A percentile compares a stretch with the other conserved stretches of the same genome.
These are phyloP conservation scores for Silene conica DNA, from an alignment of 148 eudicot species.

Conservation along the genomic window DNA sequence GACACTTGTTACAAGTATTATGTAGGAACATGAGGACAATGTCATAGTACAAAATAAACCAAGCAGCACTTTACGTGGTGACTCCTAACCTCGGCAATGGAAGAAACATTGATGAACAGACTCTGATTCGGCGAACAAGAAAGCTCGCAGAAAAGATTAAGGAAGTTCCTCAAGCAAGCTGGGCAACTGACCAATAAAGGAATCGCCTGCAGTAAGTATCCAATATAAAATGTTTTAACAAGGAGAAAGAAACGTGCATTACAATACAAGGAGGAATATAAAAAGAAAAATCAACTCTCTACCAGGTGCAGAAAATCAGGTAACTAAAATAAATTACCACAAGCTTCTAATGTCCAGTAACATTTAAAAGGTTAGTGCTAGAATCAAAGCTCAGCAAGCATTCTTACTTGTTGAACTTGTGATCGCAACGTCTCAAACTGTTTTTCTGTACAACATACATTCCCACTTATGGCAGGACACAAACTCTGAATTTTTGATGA, in stretches of 20 bases:
- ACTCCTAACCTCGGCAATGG: conserved; percentile 45
- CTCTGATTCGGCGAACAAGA: conserved; percentile 81
- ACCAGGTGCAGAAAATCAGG: neutral
- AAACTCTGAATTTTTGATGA: conserved; percentile 64
- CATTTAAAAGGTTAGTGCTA: neutral
- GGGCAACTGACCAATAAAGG: conserved; percentile 69
- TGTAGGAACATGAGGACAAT: too few relatives aligned
- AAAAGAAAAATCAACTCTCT: neutral
- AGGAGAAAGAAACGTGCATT: neutral
- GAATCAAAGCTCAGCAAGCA: neutral
- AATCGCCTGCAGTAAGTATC: conserved; percentile 43
- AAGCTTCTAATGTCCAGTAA: neutral
- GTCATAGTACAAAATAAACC: neutral
- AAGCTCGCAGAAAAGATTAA: conserved; percentile 69
- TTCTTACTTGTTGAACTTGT: conserved; percentile 65
- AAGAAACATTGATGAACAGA: conserved; percentile 58
- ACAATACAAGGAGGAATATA: neutral
- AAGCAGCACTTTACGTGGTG: neutral
- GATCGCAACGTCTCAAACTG: conserved; percentile 63
- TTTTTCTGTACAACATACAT: conserved; percentile 57
- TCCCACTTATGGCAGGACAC: conserved; percentile 61
- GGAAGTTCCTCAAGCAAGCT: conserved; percentile 71
- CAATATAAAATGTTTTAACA: neutral
- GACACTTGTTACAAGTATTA: too few relatives aligned
- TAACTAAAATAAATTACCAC: neutral